These are phyloP conservation scores for Xylariaceae sp. DNA, from an alignment of 2,329 filamentous ascomycete species.

Conservation along the genomic window DNA sequence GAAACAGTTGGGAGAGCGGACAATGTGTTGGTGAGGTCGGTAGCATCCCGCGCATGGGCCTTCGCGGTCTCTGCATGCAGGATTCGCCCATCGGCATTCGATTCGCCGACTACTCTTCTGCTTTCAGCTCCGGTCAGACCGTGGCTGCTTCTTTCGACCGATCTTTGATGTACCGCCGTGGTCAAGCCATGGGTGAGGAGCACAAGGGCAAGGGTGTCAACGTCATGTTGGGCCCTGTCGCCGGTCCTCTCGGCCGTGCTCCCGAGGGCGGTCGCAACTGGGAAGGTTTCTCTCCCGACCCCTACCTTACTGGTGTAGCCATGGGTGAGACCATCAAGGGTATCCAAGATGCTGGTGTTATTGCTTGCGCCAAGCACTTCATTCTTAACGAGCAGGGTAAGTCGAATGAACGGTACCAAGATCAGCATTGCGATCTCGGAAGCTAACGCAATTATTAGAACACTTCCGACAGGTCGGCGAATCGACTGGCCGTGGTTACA, in stretches of 20 bases:
- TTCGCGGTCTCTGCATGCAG: constrained; percentile 75
- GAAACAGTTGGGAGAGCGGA: constrained; percentile 58
- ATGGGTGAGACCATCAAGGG: constrained; percentile 71
- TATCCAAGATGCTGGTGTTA: constrained; percentile 72
- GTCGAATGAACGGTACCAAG: neutral
- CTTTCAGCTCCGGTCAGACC: constrained; percentile 71
- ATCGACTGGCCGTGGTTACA: constrained; percentile 52
- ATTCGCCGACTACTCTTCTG: constrained; percentile 71
- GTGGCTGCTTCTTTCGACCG: constrained; percentile 81
- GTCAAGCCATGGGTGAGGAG: constrained; percentile 66
- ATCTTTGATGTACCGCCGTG: constrained; percentile 62
- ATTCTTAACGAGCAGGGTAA: constrained; percentile 61
- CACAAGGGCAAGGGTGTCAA: constrained; percentile 68
- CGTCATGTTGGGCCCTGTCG: constrained; percentile 67
- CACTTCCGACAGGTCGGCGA: constrained; percentile 63
- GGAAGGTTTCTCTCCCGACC: constrained; percentile 69
- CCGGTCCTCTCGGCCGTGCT: constrained; percentile 64
- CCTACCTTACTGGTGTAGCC: constrained; percentile 65
- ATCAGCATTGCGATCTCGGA: neutral
- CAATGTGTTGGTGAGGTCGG: constrained; percentile 74
- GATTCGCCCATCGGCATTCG: constrained; percentile 80
- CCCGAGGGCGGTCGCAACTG: constrained; percentile 67
- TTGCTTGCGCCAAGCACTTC: constrained; percentile 73
- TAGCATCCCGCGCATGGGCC: constrained; percentile 62
- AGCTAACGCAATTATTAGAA: constrained; percentile 40